Base-by-base conservation (phyloP, 2,329 filamentous ascomycete species). In the Neocucurbitaria cava region DNA sequence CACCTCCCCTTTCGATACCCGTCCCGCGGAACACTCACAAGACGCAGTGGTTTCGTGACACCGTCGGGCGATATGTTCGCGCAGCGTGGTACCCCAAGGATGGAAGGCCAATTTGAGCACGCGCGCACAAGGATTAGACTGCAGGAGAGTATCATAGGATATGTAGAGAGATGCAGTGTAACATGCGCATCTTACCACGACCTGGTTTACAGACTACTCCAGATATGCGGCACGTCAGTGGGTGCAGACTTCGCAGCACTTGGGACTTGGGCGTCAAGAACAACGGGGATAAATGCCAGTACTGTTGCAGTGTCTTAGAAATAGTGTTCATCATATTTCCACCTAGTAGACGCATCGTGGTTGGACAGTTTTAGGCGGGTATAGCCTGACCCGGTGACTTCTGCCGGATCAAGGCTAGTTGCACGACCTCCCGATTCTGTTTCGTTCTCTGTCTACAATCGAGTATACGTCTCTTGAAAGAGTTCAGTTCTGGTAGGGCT, bases 361-460 rank as follows among this genome's bases (percentile, higher is more conserved):
- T 61, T 65, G 61, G 62, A 52, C 41, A 39, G 46, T 50, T 42
- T 48, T 54, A 39, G 43, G 56, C 58, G 58, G 60, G 57, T 55
- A 62, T 66, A 54, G 60, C 63, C 69, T 61, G 65, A 65, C 56
- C 67, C 67, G 65, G 64, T 72, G 69, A 73, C 66, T 52, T 62
- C 56, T 51, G 50, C 62, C 64, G 51, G 46, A 66, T 66, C 49
- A 23, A 55, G 65, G 53, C 52, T 72, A 70, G 66, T 48, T 45
- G 38, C 40, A 58, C 42, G 38, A 48, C 56, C 52, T 54, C 42
- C 41, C 31, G 23, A 30, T 5, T 18, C 26, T 10, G 17, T 30
- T 26, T 30, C 41, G 9, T 38, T 40, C 41, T 28, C 23, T 18
- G 24, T 43, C 24, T 20, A 30, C 17, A 10, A 18, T 30, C n/a